Conservation (phyloP, 441 rosid genomes). For the Euphorbia schlechtendalii region DNA sequence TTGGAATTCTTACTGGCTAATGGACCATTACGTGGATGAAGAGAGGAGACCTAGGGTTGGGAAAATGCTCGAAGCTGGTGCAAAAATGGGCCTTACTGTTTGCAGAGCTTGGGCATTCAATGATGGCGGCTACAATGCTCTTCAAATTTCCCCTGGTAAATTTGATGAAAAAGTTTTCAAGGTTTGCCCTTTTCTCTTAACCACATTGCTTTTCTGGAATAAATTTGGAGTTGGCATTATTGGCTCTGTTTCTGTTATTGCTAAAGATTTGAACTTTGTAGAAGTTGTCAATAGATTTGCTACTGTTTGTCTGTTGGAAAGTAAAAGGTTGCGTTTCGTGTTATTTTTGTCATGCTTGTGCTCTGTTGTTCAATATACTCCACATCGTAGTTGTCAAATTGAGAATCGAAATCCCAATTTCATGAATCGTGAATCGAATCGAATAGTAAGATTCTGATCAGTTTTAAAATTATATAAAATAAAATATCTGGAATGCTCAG, state of each 20-base stretch:
- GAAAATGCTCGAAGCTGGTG: conserved; percentile 71
- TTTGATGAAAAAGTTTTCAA: conserved; percentile 81
- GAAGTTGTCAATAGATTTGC: neutral
- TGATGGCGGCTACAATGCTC: conserved; percentile 86
- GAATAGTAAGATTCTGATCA: no score
- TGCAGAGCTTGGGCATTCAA: conserved; percentile 96
- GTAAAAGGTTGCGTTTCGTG: no score
- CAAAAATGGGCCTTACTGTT: conserved; percentile 89
- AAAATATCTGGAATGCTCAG: no score
- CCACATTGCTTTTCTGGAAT: neutral
- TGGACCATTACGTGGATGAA: conserved; percentile 78
- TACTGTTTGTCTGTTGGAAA: no score
- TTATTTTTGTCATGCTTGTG: no score
- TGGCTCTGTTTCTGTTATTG: neutral
- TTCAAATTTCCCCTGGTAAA: conserved; percentile 85
- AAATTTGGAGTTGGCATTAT: neutral
- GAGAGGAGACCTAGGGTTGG: conserved; percentile 53
- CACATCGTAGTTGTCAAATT: no score
- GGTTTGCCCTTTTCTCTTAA: conserved; percentile 32
- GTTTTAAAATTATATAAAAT: no score
- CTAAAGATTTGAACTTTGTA: neutral
- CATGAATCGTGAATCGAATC: no score
- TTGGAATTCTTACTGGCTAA: conserved; percentile 96
- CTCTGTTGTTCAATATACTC: no score
- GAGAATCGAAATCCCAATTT: no score